Evolutionary conservation across 345 rosid genomes (phyloP).

Genomic region (Pseudoturritis turrita): DNA sequence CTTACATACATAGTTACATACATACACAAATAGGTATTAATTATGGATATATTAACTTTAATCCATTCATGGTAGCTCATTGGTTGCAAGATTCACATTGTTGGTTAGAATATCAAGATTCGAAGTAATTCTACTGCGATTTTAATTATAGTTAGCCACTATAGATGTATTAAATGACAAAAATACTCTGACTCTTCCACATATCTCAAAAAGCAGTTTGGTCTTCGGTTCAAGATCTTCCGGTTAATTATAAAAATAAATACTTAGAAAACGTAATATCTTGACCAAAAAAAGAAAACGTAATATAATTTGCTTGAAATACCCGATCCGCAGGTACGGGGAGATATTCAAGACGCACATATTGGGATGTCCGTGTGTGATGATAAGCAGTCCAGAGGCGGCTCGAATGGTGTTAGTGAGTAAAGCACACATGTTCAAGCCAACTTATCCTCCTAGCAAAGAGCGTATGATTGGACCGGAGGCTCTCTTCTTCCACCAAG

Average conservation of each 20-base stretch:
- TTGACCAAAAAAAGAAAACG: too few species aligned
- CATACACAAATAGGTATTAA: neutral
- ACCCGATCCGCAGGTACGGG: constrained; percentile 49
- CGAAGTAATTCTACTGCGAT: too few species aligned
- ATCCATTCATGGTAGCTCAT: neutral
- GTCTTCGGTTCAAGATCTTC: neutral
- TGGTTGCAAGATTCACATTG: neutral
- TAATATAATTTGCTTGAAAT: neutral
- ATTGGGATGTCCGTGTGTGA: constrained; percentile 95
- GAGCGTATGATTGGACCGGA: constrained; percentile 85
- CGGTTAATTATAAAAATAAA: too few species aligned
- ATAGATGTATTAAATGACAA: too few species aligned
- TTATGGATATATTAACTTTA: neutral
- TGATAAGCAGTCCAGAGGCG: constrained; percentile 90
- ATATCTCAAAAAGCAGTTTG: neutral
- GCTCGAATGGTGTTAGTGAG: constrained; percentile 65
- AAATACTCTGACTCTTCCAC: too few species aligned
- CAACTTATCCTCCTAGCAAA: constrained; percentile 88
- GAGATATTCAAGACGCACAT: constrained; percentile 86
- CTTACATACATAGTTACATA: neutral
- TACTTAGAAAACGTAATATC: too few species aligned
- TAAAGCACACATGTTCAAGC: constrained; percentile 71
- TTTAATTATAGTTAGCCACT: neutral
- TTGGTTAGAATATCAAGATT: neutral
- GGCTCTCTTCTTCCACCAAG: constrained; percentile 87